A percentile compares a stretch with the other conserved stretches of the same genome.
Evolutionary conservation across 345 rosid genomes (phyloP).

Genomic region (Lepidium africanum): DNA sequence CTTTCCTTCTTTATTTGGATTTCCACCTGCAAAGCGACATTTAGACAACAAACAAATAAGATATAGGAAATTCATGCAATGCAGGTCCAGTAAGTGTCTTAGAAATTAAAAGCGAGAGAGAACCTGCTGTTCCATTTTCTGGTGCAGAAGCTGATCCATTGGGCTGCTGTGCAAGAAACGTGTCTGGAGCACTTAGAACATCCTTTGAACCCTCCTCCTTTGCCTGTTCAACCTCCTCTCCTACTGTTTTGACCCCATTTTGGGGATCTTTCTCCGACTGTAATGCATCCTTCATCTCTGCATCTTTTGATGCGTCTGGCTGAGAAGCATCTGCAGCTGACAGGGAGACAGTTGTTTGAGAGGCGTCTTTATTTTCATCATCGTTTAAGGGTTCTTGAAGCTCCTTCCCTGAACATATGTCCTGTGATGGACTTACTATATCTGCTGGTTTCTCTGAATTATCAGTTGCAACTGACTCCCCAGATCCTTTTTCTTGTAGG

Average conservation of each 20-base stretch:
- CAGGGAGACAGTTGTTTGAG: conserved; percentile 27
- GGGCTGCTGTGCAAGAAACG: conserved; percentile 13
- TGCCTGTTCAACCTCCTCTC: conserved; percentile 13
- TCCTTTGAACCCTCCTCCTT: conserved; percentile 34
- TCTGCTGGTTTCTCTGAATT: conserved; percentile 31
- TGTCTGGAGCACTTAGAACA: conserved; percentile 31
- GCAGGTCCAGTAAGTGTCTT: not conserved
- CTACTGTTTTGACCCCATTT: conserved; percentile 13
- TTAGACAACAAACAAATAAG: not conserved
- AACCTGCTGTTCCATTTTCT: conserved; percentile 22
- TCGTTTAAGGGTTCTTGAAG: conserved; percentile 35
- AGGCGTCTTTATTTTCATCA: conserved; percentile 36
- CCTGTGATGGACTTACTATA: conserved; percentile 15
- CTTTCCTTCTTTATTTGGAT: conserved; percentile 28
- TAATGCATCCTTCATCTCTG: conserved; percentile 33
- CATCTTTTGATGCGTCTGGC: conserved; percentile 34
- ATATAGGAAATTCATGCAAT: not conserved
- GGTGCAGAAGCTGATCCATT: not conserved
- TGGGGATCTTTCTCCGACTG: conserved; percentile 31
- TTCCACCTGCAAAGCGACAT: conserved; percentile 21
- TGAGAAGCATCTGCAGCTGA: conserved; percentile 30
- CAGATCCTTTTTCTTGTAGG: conserved; percentile 13
- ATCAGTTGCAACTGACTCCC: conserved; percentile 31
- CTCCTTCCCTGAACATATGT: conserved; percentile 32
- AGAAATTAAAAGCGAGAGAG: not conserved